A percentile compares a stretch with the other conserved stretches of the same genome.
phyloP scores from a whole-genome alignment of 768 basidiomycete species.

The Lanmaoa pseudosensibilis region DNA sequence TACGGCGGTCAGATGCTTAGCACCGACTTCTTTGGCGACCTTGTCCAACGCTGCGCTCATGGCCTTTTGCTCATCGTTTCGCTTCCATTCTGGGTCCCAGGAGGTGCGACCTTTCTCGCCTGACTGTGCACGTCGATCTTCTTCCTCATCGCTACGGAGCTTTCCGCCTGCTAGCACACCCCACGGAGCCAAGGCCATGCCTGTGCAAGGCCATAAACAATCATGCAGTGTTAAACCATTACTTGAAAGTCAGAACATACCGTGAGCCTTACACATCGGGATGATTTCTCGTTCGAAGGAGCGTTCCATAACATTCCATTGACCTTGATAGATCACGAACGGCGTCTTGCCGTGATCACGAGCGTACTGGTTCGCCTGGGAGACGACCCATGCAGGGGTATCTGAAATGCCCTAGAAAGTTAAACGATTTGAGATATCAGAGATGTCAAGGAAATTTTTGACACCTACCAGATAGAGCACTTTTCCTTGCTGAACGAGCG shows the following conservation, averaged over 20 bases:
- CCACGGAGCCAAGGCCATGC: too few species aligned
- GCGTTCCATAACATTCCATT: slow-evolving; percentile 42
- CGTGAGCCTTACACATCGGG: slow-evolving; percentile 32
- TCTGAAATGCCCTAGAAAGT: slow-evolving; percentile 28
- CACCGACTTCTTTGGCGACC: too few species aligned
- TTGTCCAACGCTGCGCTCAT: too few species aligned
- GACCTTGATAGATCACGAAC: slow-evolving; percentile 54
- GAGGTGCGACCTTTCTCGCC: too few species aligned
- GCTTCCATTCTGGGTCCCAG: too few species aligned
- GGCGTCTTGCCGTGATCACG: slow-evolving; percentile 44
- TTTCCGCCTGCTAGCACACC: too few species aligned
- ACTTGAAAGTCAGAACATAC: neutral
- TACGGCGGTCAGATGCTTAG: too few species aligned
- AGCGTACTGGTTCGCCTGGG: slow-evolving; percentile 44
- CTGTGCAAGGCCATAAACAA: too few species aligned
- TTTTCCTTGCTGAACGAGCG: slow-evolving; percentile 38
- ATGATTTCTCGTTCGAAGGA: slow-evolving; percentile 49
- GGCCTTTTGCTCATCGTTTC: too few species aligned
- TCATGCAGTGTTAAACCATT: neutral
- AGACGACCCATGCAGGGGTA: slow-evolving; percentile 42
- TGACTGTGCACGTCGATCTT: too few species aligned
- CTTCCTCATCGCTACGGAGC: too few species aligned
- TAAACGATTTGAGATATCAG: neutral
- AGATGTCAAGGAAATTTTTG: too few species aligned
- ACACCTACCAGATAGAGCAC: slow-evolving; percentile 35